These are phyloP conservation scores for Fusarium tjaetaba DNA, from an alignment of 2,329 filamentous ascomycete species.

Conservation along the genomic window DNA sequence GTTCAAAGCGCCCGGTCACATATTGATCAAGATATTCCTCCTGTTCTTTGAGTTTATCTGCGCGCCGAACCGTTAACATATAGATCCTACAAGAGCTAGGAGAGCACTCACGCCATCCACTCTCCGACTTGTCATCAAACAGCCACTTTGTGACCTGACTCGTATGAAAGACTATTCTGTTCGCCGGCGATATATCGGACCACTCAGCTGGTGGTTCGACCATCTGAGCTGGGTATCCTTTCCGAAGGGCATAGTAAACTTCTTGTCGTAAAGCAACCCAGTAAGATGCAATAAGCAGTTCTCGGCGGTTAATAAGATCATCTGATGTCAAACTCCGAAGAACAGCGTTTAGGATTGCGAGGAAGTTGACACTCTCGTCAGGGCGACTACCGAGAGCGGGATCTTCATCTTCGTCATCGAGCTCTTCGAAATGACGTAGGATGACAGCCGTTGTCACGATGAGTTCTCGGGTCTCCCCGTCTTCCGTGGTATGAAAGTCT, in stretches of 20 bases:
- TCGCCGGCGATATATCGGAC: slow-evolving; percentile 34
- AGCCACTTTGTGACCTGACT: slow-evolving; percentile 35
- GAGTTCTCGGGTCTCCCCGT: slow-evolving; percentile 29
- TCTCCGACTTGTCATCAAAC: slow-evolving; percentile 20
- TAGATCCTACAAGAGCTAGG: fast-evolving
- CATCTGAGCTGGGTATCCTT: slow-evolving; percentile 33
- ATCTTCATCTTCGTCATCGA: slow-evolving; percentile 33
- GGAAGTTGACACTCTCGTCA: slow-evolving; percentile 26
- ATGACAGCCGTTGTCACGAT: slow-evolving; percentile 32
- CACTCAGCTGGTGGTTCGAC: slow-evolving; percentile 28
- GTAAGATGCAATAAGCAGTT: slow-evolving; percentile 24
- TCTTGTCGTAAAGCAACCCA: slow-evolving; percentile 38
- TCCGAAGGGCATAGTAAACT: slow-evolving; percentile 26
- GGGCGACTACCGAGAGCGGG: fast-evolving
- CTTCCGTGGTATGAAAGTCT: slow-evolving; percentile 28
- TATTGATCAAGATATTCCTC: slow-evolving; percentile 26
- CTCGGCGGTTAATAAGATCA: slow-evolving; percentile 21
- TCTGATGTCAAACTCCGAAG: not conserved
- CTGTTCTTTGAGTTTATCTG: slow-evolving; percentile 28
- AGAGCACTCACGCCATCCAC: slow-evolving; percentile 27
- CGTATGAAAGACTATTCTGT: slow-evolving; percentile 33
- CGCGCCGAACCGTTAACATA: fast-evolving
- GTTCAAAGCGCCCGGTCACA: not conserved
- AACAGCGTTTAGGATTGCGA: slow-evolving; percentile 17
- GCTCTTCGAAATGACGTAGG: slow-evolving; percentile 32